Conservation (phyloP, 2,329 filamentous ascomycete species). For the Westerdykella sp. region DNA sequence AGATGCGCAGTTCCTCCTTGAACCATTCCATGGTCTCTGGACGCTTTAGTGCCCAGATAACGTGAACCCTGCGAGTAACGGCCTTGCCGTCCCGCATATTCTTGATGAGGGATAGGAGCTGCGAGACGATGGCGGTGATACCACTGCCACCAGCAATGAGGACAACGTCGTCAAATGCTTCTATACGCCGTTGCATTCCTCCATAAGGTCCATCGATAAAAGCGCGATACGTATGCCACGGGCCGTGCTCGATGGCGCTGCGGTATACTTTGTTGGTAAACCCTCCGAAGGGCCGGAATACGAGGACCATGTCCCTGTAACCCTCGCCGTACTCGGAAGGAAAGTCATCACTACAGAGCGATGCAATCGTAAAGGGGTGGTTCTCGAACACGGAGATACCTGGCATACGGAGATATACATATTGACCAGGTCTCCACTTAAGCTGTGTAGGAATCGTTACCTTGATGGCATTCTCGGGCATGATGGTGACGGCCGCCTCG, state of each 20-base stretch:
- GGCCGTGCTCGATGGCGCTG: constrained; percentile 75
- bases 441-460: constrained; percentile 90
- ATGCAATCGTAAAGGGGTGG: constrained; percentile 92
- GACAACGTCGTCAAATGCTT: constrained; percentile 88
- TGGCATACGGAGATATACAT: constrained; percentile 90
- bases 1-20: constrained; percentile 87
- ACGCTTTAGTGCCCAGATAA: constrained; percentile 89
- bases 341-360: constrained; percentile 86
- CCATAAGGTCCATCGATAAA: constrained; percentile 94
- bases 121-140: constrained; percentile 87
- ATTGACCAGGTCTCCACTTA: constrained; percentile 89
- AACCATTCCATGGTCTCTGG: constrained; percentile 98
- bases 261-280: constrained; percentile 84
- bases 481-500: constrained; percentile 79
- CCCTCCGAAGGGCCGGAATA: constrained; percentile 85
- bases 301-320: constrained; percentile 81
- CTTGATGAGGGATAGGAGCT: constrained; percentile 90
- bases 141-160: constrained; percentile 91
- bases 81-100: constrained; percentile 92
- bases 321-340: constrained; percentile 84
- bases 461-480: constrained; percentile 92
- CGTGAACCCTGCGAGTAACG: constrained; percentile 80
- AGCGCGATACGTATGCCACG: constrained; percentile 85
- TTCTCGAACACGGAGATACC: constrained; percentile 87
- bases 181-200: constrained; percentile 82